Evolutionary conservation across 2,329 filamentous ascomycete species (phyloP).

Genomic region (Knoxdaviesia capensis): DNA sequence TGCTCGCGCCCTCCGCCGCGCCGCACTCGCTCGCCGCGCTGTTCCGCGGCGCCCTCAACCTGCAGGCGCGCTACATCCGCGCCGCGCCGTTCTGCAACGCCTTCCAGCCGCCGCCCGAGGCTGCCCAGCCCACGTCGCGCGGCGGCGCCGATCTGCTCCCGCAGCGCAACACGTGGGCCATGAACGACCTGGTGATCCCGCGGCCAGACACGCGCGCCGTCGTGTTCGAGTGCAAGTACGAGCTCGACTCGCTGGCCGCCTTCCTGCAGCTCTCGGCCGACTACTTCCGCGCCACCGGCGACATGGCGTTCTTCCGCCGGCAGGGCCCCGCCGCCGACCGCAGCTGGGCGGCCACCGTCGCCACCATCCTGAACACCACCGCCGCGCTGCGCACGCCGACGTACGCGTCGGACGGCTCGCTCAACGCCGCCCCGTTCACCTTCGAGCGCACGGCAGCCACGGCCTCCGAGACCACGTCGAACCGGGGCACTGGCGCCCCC

Average conservation of each 20-base stretch:
- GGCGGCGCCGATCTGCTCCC: no score
- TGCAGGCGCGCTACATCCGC: slow-evolving; percentile 52
- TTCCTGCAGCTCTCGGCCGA: slow-evolving; percentile 69
- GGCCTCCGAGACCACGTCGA: slow-evolving; percentile 63
- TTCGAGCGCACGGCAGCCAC: slow-evolving; percentile 55
- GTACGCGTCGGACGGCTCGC: slow-evolving; percentile 36
- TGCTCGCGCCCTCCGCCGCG: slow-evolving; percentile 33
- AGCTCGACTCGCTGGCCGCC: slow-evolving; percentile 74
- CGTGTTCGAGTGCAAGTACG: slow-evolving; percentile 93
- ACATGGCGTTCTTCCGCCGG: slow-evolving; percentile 55
- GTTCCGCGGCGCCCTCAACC: slow-evolving; percentile 56
- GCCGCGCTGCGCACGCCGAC: slow-evolving; percentile 53
- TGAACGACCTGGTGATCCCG: slow-evolving; percentile 42
- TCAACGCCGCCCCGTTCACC: slow-evolving; percentile 44
- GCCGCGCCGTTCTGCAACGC: slow-evolving; percentile 75
- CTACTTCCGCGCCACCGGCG: slow-evolving; percentile 56
- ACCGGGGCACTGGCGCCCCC: slow-evolving; percentile 64
- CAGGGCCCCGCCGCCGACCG: no score
- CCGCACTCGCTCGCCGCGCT: slow-evolving; percentile 42
- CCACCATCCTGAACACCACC: slow-evolving; percentile 47
- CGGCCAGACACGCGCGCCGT: slow-evolving; percentile 42
- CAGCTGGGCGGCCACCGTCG: no score
- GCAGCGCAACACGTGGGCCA: slow-evolving; percentile 30
- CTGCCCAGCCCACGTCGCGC: no score
- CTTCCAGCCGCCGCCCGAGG: slow-evolving; percentile 72